phyloP scores from a whole-genome alignment of 2,329 filamentous ascomycete species.

The Ceratocystis lukuohia region DNA sequence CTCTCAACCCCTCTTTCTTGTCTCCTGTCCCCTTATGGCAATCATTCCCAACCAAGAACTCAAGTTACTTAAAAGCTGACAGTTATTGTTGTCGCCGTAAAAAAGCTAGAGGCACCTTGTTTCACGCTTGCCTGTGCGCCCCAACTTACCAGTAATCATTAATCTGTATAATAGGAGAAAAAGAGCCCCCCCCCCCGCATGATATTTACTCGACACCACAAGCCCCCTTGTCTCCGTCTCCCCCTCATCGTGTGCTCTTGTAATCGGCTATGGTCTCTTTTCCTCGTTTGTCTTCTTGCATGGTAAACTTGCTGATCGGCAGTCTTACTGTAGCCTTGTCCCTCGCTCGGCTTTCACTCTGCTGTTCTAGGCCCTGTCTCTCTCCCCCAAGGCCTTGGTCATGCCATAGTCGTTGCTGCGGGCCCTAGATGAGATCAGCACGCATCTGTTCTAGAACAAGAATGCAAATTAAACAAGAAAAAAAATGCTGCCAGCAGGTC shows the following conservation, averaged over 20 bases:
- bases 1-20: background rate
- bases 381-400: background rate
- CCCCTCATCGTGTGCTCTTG: background rate
- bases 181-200: background rate
- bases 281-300: background rate
- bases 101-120: background rate
- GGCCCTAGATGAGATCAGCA: background rate
- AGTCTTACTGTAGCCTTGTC: background rate
- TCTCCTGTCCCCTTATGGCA: background rate
- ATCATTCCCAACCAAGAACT: background rate
- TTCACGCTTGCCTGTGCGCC: background rate
- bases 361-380: background rate
- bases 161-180: too few species aligned
- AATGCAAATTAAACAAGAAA: background rate
- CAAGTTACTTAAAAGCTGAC: background rate
- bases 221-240: background rate
- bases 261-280: background rate
- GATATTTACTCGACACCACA: background rate
- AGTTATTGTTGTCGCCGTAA: background rate
- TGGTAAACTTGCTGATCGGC: background rate
- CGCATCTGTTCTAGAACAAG: constrained; percentile 2
- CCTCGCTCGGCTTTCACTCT: background rate
- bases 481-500: background rate
- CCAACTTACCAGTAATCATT: background rate
- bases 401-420: constrained; percentile 5